phyloP scores from a whole-genome alignment of 1,284 basidiomycete species.

The Trametes sp. region DNA sequence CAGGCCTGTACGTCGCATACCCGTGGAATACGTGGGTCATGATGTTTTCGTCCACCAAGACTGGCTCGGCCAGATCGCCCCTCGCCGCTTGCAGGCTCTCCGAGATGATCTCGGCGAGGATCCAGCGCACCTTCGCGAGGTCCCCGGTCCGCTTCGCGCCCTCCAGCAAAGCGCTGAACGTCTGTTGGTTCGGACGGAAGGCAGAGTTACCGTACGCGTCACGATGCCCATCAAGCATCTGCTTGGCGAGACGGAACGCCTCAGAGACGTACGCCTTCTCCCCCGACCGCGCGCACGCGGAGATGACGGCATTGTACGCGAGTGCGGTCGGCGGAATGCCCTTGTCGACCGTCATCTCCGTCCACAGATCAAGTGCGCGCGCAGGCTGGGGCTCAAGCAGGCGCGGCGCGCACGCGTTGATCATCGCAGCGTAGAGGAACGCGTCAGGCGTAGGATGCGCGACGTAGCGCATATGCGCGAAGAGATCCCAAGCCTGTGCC shows the following conservation, averaged over 20 bases:
- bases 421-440: conserved; percentile 86
- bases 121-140: conserved; percentile 86
- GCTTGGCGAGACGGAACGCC: conserved; percentile 79
- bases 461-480: conserved; percentile 94
- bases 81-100: conserved; percentile 33
- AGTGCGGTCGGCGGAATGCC: conserved; percentile 68
- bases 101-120: conserved; percentile 86
- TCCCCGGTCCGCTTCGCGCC: conserved; percentile 91
- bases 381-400: conserved; percentile 70
- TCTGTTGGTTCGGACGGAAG: conserved; percentile 72
- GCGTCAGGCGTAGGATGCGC: conserved; percentile 86
- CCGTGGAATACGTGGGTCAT: conserved; percentile 89
- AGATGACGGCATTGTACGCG: conserved; percentile 86
- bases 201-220: conserved; percentile 63
- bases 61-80: conserved; percentile 36
- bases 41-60: conserved; percentile 71
- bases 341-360: conserved; percentile 85
- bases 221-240: conserved; percentile 82
- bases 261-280: conserved; percentile 71
- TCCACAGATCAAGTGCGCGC: conserved; percentile 92
- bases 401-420: conserved; percentile 76
- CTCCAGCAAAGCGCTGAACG: conserved; percentile 87
- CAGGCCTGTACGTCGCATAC: conserved; percentile 84
- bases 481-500: conserved; percentile 92
- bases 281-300: conserved; percentile 75